Conservation (phyloP, 805 yeast genomes). For the Ogataea sp. region DNA sequence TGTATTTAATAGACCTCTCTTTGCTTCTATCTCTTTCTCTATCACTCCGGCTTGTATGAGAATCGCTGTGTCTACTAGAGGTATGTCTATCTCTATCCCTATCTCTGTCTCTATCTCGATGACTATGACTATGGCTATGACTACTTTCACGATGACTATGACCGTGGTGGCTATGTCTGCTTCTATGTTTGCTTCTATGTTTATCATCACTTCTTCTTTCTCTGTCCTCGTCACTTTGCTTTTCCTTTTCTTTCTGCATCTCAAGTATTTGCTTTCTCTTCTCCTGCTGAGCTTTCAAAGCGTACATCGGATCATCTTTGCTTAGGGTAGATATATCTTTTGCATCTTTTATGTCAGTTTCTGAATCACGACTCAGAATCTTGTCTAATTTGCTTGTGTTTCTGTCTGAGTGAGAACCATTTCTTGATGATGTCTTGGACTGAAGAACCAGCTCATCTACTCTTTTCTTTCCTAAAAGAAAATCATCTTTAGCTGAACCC, state of each 20-base stretch:
- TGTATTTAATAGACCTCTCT: not conserved
- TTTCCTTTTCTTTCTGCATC: conserved; percentile 3
- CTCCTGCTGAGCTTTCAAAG: conserved; percentile 27
- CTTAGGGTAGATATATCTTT: conserved; percentile 7
- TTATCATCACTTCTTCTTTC: conserved; percentile 4
- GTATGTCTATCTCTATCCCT: not conserved
- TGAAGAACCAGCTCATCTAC: conserved; percentile 25
- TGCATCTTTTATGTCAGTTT: conserved; percentile 5
- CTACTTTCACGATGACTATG: conserved; percentile 2
- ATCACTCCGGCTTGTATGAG: too few species aligned
- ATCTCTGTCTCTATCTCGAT: conserved; percentile 4
- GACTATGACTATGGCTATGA: not conserved
- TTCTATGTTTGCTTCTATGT: conserved; percentile 3
- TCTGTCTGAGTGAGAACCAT: not conserved
- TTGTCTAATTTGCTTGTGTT: conserved; percentile 7
- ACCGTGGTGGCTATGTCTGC: conserved; percentile 1
- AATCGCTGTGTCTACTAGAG: too few species aligned
- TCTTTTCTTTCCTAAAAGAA: conserved; percentile 44
- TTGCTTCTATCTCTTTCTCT: not conserved
- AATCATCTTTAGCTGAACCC: conserved; percentile 35
- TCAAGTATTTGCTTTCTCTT: conserved; percentile 8
- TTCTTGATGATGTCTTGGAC: too few species aligned
- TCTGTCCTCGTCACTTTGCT: conserved; percentile 4
- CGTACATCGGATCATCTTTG: conserved; percentile 44
- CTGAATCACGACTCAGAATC: conserved; percentile 15